Conservation (phyloP, 495 filamentous ascomycete species). For the Penicillium ucsense region DNA sequence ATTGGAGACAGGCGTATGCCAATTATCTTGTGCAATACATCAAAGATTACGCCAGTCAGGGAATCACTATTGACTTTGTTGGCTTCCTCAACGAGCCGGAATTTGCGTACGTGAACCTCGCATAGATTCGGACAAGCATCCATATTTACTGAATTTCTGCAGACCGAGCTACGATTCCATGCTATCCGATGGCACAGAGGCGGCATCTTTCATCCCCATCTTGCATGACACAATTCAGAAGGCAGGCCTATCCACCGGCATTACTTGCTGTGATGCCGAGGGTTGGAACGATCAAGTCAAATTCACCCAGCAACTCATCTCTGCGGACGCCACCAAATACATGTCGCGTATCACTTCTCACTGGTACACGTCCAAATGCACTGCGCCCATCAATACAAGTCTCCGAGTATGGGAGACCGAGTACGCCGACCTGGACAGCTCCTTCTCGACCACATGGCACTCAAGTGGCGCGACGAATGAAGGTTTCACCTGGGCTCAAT, state of each 20-base stretch:
- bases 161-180: constrained; percentile 6
- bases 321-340: background rate
- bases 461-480: constrained; percentile 35
- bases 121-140: background rate
- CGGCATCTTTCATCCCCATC: constrained; percentile 39
- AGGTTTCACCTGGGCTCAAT: constrained; percentile 46
- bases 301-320: constrained; percentile 1
- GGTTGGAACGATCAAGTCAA: constrained; percentile 1
- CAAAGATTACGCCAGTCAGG: constrained; percentile 38
- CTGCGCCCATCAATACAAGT: constrained; percentile 10
- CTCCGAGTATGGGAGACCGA: constrained; percentile 40
- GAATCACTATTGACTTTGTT: constrained; percentile 39
- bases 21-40: constrained; percentile 45
- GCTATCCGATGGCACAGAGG: constrained; percentile 32
- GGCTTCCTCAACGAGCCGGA: constrained; percentile 52
- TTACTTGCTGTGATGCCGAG: constrained; percentile 1
- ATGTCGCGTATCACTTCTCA: background rate
- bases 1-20: constrained; percentile 48
- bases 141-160: background rate
- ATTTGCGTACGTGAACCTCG: constrained; percentile 5
- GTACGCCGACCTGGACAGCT: constrained; percentile 37
- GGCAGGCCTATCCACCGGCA: background rate
- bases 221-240: constrained; percentile 23
- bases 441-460: constrained; percentile 31
- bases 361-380: background rate